A percentile compares a stretch with the other conserved stretches of the same genome.
phyloP scores from a whole-genome alignment of 352 stramenopile genomes.

The Phytophthora nicotianae region DNA sequence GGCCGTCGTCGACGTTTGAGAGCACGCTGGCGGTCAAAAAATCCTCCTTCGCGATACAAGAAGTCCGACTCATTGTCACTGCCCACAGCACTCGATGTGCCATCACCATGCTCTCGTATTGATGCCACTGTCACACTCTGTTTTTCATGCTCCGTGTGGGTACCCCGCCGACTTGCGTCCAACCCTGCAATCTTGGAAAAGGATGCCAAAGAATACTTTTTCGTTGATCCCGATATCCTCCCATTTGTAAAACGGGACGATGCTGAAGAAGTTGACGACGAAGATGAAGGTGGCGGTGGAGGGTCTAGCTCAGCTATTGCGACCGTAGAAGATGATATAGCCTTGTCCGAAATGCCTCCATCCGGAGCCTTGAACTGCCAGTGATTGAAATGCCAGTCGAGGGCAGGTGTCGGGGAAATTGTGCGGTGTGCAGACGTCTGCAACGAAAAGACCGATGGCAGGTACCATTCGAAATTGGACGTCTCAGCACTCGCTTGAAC shows the following conservation, averaged over 20 bases:
- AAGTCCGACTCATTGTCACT: slow-evolving; percentile 62
- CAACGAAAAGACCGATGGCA: slow-evolving; percentile 78
- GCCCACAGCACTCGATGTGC: slow-evolving; percentile 16
- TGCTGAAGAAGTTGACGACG: slow-evolving; percentile 37
- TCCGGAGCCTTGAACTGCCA: slow-evolving; percentile 49
- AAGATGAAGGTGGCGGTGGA: slow-evolving; percentile 30
- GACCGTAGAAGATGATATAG: slow-evolving; percentile 9
- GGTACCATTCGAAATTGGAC: slow-evolving; percentile 75
- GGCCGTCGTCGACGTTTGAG: slow-evolving; percentile 60
- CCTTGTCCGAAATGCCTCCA: slow-evolving; percentile 23
- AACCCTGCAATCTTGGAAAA: slow-evolving; percentile 62
- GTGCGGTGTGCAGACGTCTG: slow-evolving; percentile 62
- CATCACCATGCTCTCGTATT: slow-evolving; percentile 31
- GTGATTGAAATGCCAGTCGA: slow-evolving; percentile 85
- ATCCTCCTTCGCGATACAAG: slow-evolving; percentile 77
- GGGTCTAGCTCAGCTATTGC: slow-evolving; percentile 23
- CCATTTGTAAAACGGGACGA: slow-evolving; percentile 36
- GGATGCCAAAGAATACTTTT: slow-evolving; percentile 60
- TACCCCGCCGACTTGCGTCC: slow-evolving; percentile 23
- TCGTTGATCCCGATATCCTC: slow-evolving; percentile 34
- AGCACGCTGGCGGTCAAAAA: slow-evolving; percentile 77
- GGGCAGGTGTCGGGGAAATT: slow-evolving; percentile 51
- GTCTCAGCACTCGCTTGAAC: slow-evolving; percentile 30
- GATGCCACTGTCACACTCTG: slow-evolving; percentile 17
- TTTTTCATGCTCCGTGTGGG: slow-evolving; percentile 24